Evolutionary conservation across 345 rosid species (phyloP), one percentile per base, ranked within the genome.

Genomic region (Excoecaria cochinchinensis): DNA sequence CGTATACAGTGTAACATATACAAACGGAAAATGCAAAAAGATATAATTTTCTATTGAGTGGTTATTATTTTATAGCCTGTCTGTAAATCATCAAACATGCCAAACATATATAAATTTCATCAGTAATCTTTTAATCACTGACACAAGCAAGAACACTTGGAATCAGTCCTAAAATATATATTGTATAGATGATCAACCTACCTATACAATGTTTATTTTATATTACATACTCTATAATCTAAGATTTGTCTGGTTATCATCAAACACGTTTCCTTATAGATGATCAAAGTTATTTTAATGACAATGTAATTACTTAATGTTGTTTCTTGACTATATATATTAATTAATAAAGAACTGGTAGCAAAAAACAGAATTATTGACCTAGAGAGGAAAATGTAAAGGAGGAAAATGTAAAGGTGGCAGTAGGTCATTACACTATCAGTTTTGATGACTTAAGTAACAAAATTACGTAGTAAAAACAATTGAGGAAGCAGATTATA

Each of bases 221-320:
- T 63, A 38, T 15, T 63, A 53, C n/a, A 13, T 53, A 7, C 3
- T 64, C n/a, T n/a, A 31, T 31, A 31, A 31, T 31, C 4, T 47
- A 21, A 14, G 44, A 55, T 62, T 44, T 80, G 79, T 78, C 64
- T 68, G 80, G 14, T 67, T 40, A 79, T 65, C 73, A 44, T 53
- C 82, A 51, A 75, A 77, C 84, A 80, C 74, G 77, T 65, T 59
- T 15, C 73, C 66, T 65, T 10, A 11, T 6, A 15, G 79, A 66
- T 72, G 73, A 80, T 57, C 74, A 63, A 73, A 40, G 17, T 39
- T 50, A 42, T 38, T 15, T 15, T 47, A 44, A 46, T 39, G 15
- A 36, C 19, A n/a, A 47, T 24, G 24, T 21, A 40, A 73, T 62
- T 38, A 11, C 19, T 15, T 51, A 4, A 40, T n/a, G 4, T 0